Base-by-base conservation (phyloP, 257 asterid species). In the Lantana camara region DNA sequence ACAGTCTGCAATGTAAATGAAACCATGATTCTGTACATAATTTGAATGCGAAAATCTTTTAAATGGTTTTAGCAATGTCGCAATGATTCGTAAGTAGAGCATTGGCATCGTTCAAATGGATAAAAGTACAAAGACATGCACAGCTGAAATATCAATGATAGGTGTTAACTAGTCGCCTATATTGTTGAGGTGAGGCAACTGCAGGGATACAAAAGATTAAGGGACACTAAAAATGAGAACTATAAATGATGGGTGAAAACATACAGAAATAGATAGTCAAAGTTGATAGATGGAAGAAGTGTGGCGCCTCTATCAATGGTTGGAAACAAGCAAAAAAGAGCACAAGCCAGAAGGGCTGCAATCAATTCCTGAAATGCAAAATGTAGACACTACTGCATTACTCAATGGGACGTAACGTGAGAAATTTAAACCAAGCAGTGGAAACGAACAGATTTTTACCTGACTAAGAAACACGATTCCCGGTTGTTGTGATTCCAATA, bases 251-350 rank as follows among this genome's bases (percentile, higher is more conserved):
- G 17, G 66, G 20, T 23, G 65, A 75, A 41, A 67, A 84, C 98
- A 79, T 92, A 92, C 97, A 59, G 85, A 82, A 89, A 89, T 77
- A 92, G 73, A 66, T 47, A 35, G 64, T 82, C 91, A 64, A 92
- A 89, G 94, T 89, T 92, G 90, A 89, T 83, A 49, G 66, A 60
- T 57, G 78, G 96, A 61, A 92, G 97, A 82, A 72, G 77, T 60
- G 80, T 74, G 84, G 85, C 81, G 79, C 84, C 81, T 83, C 98
- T 80, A 70, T 75, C 50, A 69, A 71, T 68, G 66, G 81, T 54
- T 29, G 97, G 97, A 78, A 83, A 92, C 81, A 92, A 77, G 81
- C 94, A 85, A 79, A 92, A 92, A 66, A 89, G 83, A 61, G 97
- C 68, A 80, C 98, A 89, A 34, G 67, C 84, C 67, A 92, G 89